Base-by-base conservation (phyloP, 129 eudicot genomes). In the Helianthus tuberosus region DNA sequence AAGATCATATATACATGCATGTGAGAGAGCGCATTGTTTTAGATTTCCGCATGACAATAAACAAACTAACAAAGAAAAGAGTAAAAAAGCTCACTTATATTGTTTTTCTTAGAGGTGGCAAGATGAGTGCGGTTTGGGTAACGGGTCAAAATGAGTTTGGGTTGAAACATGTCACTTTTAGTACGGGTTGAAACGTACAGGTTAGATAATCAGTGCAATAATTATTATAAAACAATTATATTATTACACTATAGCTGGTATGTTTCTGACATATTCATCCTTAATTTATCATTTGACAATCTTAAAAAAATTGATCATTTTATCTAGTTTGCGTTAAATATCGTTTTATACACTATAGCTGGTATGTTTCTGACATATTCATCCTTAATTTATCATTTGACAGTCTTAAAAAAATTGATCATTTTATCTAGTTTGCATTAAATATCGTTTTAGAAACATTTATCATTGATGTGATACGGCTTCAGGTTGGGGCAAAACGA, bases 401-500 rank as follows among this genome's bases (percentile, higher is more conserved):
- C 5, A 14, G 36, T 15, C 59, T 43, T 15, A 43, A 39, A 25
- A 44, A 5, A 11, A 5, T 8, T 2, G 63, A 50, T 69, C 13
- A 38, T 51, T 50, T 75, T 32, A 38, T 64, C 8, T 74, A 15
- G 36, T 50, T 38, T 16, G 25, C 17, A 1, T 50, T 51, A 5
- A 13, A 35, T 49, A 64, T 64, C 65, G 39, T 44, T 43, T 14
- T 71, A 39, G 20, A 68, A 68, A 48, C 60, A 27, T 47, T 72
- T 25, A 36, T 69, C 14, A 2, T 62, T 52, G 61, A 69, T 80
- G 44, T 48, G 15, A 60, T 15, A 64, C 65, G 78, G 53, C 64
- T 58, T 20, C 57, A 91, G 99, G 54, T 95, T 62, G 99, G 99
- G 13, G 94, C 59, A 74, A 89, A 73, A 74, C 85, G 99, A 57